Evolutionary conservation across 2,329 filamentous ascomycete genomes (phyloP), one percentile per base, ranked within the genome.

Genomic region (Botrytis pseudocinerea): DNA sequence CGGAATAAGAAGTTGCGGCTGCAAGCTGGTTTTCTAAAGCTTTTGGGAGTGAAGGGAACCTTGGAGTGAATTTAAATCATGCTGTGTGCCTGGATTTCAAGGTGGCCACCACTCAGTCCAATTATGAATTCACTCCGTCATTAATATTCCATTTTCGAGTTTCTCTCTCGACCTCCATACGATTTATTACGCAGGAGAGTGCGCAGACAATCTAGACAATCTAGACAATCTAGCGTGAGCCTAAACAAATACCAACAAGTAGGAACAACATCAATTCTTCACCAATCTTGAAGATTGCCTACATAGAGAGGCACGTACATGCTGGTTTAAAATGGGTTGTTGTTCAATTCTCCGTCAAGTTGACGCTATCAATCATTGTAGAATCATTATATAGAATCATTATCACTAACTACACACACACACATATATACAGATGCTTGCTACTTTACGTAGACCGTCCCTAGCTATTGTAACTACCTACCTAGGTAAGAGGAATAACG

Each of bases 1-100:
- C 70, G 70, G 70, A 59, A 57, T 38, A 38, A 54, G 69, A 42
- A 65, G 61, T 32, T 71, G 57, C 35, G 59, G 44, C 44, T 69
- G 51, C 48, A 44, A 69, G 66, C 35, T 60, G 51, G 66, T 40
- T 35, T 69, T 38, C 28, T 40, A n/a, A 51, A 35, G n/a, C 14
- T 57, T 57, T 40, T 63, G 28, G 38, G 25, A 28, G 44, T 63
- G 40, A n/a, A n/a, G 38, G 60, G 8, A 42, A 63, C n/a, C 40
- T 63, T 32, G 40, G 25, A 63, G 40, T 63, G 20, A 28, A 20
- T 42, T 42, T 63, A 63, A 38, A 44, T 63, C 42, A 46, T 3
- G 28, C 14, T 32, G 4, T 64, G 2, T 22, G 61, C 61, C 61
- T 0, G 40, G 44, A 22, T 32, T 46, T 32, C 40, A 14, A 64